Conservation (phyloP, 768 basidiomycete genomes). For the Leucosporidium scottii region DNA sequence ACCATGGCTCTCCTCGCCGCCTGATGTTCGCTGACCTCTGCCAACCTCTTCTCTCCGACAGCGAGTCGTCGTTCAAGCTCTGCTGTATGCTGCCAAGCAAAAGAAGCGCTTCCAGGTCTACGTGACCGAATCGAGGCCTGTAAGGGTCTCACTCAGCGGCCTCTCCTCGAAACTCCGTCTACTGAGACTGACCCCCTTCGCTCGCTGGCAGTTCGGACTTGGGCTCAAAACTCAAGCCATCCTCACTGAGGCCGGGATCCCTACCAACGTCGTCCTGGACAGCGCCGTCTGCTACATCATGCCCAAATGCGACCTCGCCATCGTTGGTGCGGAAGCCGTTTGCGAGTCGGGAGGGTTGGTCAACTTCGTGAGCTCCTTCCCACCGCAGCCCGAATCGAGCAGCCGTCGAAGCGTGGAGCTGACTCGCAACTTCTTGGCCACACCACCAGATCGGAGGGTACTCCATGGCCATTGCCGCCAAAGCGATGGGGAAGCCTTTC, state of each 20-base stretch:
- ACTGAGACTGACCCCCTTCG: background rate
- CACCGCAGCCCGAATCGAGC: background rate
- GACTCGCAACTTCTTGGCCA: conserved; percentile 33
- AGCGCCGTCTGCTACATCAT: conserved; percentile 95
- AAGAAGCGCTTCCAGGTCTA: conserved; percentile 93
- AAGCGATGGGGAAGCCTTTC: conserved; percentile 88
- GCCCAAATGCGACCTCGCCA: conserved; percentile 69
- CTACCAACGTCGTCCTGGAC: conserved; percentile 89
- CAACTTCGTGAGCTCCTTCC: conserved; percentile 50
- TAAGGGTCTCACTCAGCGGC: conserved; percentile 50
- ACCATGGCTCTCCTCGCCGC: background rate
- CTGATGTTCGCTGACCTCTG: background rate
- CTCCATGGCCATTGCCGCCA: conserved; percentile 93
- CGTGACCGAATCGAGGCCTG: conserved; percentile 88
- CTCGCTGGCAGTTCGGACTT: conserved; percentile 35
- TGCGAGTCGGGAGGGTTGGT: conserved; percentile 91
- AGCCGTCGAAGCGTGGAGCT: background rate
- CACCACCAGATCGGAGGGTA: conserved; percentile 66
- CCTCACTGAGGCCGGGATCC: conserved; percentile 81
- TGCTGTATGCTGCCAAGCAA: conserved; percentile 69
- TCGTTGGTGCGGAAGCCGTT: conserved; percentile 96
- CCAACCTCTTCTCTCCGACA: background rate
- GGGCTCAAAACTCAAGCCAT: conserved; percentile 87
- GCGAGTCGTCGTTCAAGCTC: conserved; percentile 85
- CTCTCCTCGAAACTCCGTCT: background rate